Base-by-base conservation (phyloP, 305 asterid genomes). In the Solanum hybrid region DNA sequence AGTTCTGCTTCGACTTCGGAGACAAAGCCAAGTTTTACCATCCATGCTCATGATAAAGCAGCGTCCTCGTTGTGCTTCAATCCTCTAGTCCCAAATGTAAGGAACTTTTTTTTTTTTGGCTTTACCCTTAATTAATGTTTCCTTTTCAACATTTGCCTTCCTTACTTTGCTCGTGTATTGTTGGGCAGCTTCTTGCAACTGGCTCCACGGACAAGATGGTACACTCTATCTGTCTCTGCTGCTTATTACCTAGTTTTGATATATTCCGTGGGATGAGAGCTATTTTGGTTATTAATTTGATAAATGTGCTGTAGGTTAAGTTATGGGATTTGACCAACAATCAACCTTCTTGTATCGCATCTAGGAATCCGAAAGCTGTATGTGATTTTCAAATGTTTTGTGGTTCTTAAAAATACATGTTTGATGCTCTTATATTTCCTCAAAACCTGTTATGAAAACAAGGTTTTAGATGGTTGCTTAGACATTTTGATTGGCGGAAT, bases 1-100 rank as follows among this genome's bases (percentile, higher is more conserved):
- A 93, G 92, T 89, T 93, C 97, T 10, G 85, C 80, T 78, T 36
- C 88, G 19, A 79, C 91, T 84, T 91, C 91, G 10, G 93, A 91
- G 92, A 91, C 95, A 75, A 93, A 92, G 92, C 98, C 98, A 90
- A 92, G 88, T 60, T 93, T 93, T 78, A 91, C 93, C 66, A 90
- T 97, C 91, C 98, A 97, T 89, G 98, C 99, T 29, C 99, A 96
- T 91, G 99, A 94, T 90, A 95, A 96, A 91, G 98, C 98, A 51
- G 99, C 94, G 90, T 94, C 94, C 90, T 35, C 96, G 3, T 86
- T 97, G 89, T 94, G 98, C 56, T 97, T 95, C 91, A 95, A 94
- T 92, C 93, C 89, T 60, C 81, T 88, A 71, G 94, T 92, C 76
- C 98, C 97, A 89, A 97, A 97, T 94, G 99, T 96, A 91, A 2